Evolutionary conservation across 306 rosid species (phyloP), one percentile per base, ranked within the genome.

Genomic region (Begonia peltatifolia): DNA sequence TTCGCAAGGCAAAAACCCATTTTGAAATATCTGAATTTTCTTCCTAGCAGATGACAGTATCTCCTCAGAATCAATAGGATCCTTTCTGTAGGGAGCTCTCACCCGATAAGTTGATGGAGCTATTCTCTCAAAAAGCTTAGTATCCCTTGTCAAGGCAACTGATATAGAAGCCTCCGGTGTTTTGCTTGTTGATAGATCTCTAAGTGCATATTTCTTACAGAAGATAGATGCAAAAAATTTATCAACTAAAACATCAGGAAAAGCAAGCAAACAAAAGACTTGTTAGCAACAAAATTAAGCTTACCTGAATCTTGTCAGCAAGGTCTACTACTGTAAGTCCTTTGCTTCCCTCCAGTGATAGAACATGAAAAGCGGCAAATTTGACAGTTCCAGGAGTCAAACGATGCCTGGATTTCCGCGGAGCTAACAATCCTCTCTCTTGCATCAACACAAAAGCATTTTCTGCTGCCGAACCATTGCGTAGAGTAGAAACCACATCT

Each of bases 151-250:
- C 82, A 92, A 75, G 68, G 99, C 99, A 65, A 92, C 99, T 52
- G 99, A 92, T 65, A 92, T 92, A 8, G 99, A 92, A 59, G 99
- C 99, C 78, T 92, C 99, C 11, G 99, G 99, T 11, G 99, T 92
- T 76, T 78, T 92, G 78, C 99, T 92, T 51, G 96, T 83, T 9
- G 96, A 80, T 74, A 92, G 78, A 84, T 92, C 99, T 74, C 99
- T 73, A 55, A 92, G 99, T 65, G 95, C 99, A 77, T 94, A 92
- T 83, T 84, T 92, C 99, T 92, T 46, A 43, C 64, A 9, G 57
- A 68, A 20, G 54, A 53, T 59, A 35, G 35, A 64, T 7, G 5
- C 14, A 38, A n/a, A 9, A 53, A 12, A 60, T 12, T 42, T 15
- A 9, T 59, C 42, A 38, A 42, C 11, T n/a, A 54, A 64, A 44